A percentile compares a stretch with the other conserved stretches of the same genome.
Evolutionary conservation across 2,329 filamentous ascomycete genomes (phyloP).

Genomic region (Ophidiomyces ophidiicola): DNA sequence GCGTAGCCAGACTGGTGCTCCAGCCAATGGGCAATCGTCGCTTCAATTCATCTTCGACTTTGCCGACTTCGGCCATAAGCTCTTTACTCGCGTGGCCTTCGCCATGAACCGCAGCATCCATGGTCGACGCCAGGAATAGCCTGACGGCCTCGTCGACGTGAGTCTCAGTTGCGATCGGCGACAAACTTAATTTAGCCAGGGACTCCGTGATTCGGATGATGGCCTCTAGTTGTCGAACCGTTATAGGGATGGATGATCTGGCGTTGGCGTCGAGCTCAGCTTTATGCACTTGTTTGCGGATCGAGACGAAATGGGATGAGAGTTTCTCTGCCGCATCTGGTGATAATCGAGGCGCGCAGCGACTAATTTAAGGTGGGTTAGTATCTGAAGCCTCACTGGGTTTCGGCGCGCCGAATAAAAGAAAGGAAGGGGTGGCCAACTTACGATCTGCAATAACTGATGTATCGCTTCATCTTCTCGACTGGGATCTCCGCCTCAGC

Average conservation of each 20-base stretch:
- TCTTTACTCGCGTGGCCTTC: slow-evolving; percentile 73
- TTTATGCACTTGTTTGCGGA: slow-evolving; percentile 84
- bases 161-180: slow-evolving; percentile 71
- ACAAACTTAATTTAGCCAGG: slow-evolving; percentile 78
- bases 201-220: slow-evolving; percentile 96
- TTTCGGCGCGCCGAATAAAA: too few species aligned
- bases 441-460: slow-evolving; percentile 92
- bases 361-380: slow-evolving; percentile 40
- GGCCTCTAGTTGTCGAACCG: slow-evolving; percentile 89
- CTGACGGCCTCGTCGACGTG: slow-evolving; percentile 97
- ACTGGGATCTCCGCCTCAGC: slow-evolving; percentile 79
- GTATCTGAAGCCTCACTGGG: too few species aligned
- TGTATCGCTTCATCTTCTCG: slow-evolving; percentile 94
- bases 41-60: slow-evolving; percentile 79
- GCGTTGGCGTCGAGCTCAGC: slow-evolving; percentile 81
- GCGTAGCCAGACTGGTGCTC: slow-evolving; percentile 77
- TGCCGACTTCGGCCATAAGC: slow-evolving; percentile 76
- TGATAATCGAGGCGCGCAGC: slow-evolving; percentile 82
- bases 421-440: slow-evolving; percentile 22
- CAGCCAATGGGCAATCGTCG: slow-evolving; percentile 84
- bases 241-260: slow-evolving; percentile 91
- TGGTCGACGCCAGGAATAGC: slow-evolving; percentile 88
- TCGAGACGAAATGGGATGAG: slow-evolving; percentile 92
- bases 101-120: slow-evolving; percentile 93
- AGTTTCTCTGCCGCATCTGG: slow-evolving; percentile 89